Evolutionary conservation across 106 monocot genomes (phyloP), one percentile per base, ranked within the genome.

Genomic region (Dendrobium catenatum): DNA sequence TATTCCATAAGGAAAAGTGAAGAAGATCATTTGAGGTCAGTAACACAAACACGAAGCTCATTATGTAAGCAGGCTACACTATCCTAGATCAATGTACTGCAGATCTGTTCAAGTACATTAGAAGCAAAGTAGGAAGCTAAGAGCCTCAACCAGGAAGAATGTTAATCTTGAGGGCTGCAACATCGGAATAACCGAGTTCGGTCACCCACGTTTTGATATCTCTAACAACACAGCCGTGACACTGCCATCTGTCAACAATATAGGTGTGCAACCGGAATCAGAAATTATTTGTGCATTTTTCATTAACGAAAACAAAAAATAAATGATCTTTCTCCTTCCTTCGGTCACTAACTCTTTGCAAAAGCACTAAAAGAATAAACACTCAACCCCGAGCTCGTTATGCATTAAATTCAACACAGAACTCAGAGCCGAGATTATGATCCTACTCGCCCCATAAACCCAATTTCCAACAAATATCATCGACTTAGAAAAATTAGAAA

Each of bases 401-500:
- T 49, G 16, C 76, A 48, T 13, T 47, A 51, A 9, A 76, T 49
- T 49, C 76, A 15, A 76, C 22, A 2, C 13, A 49, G 1, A 47
- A 13, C 48, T 76, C 19, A 20, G 5, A 74, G 43, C 4, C 13
- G 11, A 42, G 42, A 74, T 44, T 20, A 74, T 29, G 42, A 44
- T 6, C 41, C 20, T 33, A 4, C 70, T 13, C 19, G 43, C n/a
- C 33, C 9, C 74, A 74, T 74, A 44, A 4, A 74, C 43, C 20
- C 19, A 44, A 19, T n/a, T 37, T 74, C 17, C n/a, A 74, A 29
- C n/a, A 0, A 47, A 76, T 49, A 49, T 19, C 72, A 72, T 80
- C 80, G 75, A 42, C 11, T 59, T 27, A 77, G 47, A 24, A 42
- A 76, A 6, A 42, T 77, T 11, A n/a, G 47, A 9, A 77, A 89